Evolutionary conservation across 2,329 filamentous ascomycete species (phyloP).

Genomic region (Diaporthe eres): DNA sequence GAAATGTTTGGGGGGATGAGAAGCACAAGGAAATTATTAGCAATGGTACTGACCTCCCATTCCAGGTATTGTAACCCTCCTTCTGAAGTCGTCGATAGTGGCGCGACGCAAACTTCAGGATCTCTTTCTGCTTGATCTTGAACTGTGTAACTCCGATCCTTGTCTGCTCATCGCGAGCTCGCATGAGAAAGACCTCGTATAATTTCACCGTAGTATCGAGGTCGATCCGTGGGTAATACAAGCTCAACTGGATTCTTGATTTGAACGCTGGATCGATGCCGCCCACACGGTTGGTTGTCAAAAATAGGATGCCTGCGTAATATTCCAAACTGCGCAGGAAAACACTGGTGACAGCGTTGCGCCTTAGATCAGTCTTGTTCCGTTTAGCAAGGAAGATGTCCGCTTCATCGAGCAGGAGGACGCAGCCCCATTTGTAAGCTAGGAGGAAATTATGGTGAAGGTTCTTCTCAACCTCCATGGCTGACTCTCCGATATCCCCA

Average conservation of each 20-base stretch:
- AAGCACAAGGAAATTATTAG: background rate
- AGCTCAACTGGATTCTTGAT: slow-evolving; percentile 18
- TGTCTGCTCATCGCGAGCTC: slow-evolving; percentile 12
- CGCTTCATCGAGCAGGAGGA: slow-evolving; percentile 71
- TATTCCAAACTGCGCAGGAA: slow-evolving; percentile 34
- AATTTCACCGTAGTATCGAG: background rate
- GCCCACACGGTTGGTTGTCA: slow-evolving; percentile 31
- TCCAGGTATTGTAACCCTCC: slow-evolving; percentile 21
- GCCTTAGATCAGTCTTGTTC: slow-evolving; percentile 56
- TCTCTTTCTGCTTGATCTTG: slow-evolving; percentile 22
- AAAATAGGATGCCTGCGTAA: slow-evolving; percentile 30
- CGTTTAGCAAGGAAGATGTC: slow-evolving; percentile 72
- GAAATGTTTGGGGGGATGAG: background rate
- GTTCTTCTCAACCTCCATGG: slow-evolving; percentile 56
- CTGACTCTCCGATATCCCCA: slow-evolving; percentile 61
- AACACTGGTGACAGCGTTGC: slow-evolving; percentile 61
- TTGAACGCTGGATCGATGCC: slow-evolving; percentile 31
- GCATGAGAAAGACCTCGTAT: slow-evolving; percentile 13
- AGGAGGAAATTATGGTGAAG: slow-evolving; percentile 62
- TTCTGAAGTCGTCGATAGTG: slow-evolving; percentile 18
- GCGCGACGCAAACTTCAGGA: slow-evolving; percentile 8
- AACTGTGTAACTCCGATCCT: slow-evolving; percentile 11
- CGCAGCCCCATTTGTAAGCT: slow-evolving; percentile 63
- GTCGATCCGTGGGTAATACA: slow-evolving; percentile 24
- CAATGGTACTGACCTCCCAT: slow-evolving; percentile 18